Evolutionary conservation across 2,329 filamentous ascomycete genomes (phyloP).

Genomic region (Claviceps fusiformis): DNA sequence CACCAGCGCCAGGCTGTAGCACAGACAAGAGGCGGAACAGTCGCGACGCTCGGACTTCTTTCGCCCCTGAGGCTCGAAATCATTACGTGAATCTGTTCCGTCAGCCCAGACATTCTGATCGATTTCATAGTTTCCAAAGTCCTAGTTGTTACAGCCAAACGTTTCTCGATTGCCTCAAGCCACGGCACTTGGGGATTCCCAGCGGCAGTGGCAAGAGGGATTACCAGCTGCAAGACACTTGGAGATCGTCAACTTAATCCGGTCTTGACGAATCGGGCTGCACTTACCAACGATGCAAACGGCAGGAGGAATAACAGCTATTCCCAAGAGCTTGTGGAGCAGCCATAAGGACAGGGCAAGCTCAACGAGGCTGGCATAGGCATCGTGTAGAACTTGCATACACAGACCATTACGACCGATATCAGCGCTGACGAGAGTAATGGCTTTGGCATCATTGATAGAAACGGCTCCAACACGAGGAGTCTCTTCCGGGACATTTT

Average conservation of each 20-base stretch:
- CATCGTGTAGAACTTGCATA: constrained; percentile 17
- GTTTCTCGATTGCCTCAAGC: constrained; percentile 15
- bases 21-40: constrained; percentile 11
- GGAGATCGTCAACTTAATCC: neutral
- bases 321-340: constrained; percentile 14
- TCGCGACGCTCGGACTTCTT: constrained; percentile 21
- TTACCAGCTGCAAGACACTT: constrained; percentile 8
- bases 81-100: constrained; percentile 17
- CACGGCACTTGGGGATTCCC: constrained; percentile 13
- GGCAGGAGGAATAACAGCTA: constrained; percentile 11
- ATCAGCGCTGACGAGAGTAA: constrained; percentile 31
- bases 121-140: constrained; percentile 22
- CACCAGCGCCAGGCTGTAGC: constrained; percentile 3
- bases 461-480: constrained; percentile 12
- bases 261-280: no score
- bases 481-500: constrained; percentile 18
- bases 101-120: constrained; percentile 28
- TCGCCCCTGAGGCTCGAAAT: constrained; percentile 21
- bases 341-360: constrained; percentile 21
- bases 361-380: constrained; percentile 22
- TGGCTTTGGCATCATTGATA: constrained; percentile 19
- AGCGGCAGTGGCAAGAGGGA: constrained; percentile 10
- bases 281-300: constrained; percentile 10
- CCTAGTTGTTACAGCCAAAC: constrained; percentile 12
- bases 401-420: constrained; percentile 21